phyloP scores from a whole-genome alignment of 495 filamentous ascomycete genomes.

The Jackrogersella minutella region DNA sequence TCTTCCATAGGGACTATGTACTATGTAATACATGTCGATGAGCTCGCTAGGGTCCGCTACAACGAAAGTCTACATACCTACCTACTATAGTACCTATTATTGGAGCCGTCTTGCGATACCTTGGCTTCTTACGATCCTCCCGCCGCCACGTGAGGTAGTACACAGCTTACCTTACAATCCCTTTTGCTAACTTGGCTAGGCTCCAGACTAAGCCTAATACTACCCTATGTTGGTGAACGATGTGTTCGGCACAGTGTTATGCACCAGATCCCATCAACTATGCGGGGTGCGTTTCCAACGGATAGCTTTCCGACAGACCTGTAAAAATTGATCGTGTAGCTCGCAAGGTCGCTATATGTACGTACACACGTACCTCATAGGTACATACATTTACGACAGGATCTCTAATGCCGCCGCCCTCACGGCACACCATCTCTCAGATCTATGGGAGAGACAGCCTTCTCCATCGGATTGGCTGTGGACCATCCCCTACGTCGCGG shows the following conservation, averaged over 20 bases:
- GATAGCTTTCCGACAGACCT: constrained; percentile 39
- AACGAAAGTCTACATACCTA: constrained; percentile 5
- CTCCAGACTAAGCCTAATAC: constrained; percentile 28
- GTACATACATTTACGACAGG: constrained; percentile 3
- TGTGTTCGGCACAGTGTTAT: constrained; percentile 21
- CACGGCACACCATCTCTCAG: constrained; percentile 13
- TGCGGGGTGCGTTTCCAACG: constrained; percentile 41
- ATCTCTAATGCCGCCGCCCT: constrained; percentile 13
- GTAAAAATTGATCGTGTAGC: constrained; percentile 26
- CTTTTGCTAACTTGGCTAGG: constrained; percentile 26
- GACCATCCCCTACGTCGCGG: neutral
- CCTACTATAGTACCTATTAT: neutral
- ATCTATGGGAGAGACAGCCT: constrained; percentile 24
- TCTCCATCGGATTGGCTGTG: constrained; percentile 10
- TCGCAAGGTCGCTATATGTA: constrained; percentile 17
- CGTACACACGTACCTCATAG: constrained; percentile 2
- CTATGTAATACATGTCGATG: neutral
- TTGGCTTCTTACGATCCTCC: constrained; percentile 38
- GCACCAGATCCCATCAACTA: constrained; percentile 24
- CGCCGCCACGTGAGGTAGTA: constrained; percentile 40
- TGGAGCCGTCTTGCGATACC: constrained; percentile 31
- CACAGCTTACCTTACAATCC: constrained; percentile 10
- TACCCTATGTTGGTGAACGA: constrained; percentile 11
- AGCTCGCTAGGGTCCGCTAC: constrained; percentile 21
- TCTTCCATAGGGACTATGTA: constrained; percentile 1